Evolutionary conservation across 768 basidiomycete species (phyloP).

Genomic region (Kockovaella imperatae): DNA sequence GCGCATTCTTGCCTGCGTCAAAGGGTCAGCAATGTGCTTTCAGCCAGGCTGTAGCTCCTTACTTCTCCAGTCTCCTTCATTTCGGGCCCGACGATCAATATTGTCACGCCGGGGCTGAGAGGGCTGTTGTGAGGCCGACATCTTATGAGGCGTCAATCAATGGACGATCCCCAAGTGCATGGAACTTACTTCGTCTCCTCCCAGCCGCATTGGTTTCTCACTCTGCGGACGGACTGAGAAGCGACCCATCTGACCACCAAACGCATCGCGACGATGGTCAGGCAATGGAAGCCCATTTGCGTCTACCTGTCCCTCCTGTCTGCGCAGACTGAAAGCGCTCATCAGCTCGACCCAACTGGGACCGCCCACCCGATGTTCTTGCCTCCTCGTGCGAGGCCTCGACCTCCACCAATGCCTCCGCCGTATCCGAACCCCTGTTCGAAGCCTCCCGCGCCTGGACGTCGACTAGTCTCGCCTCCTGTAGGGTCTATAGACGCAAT

Average conservation of each 20-base stretch:
- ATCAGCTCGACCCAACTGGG: not conserved
- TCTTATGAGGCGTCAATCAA: too few relatives aligned
- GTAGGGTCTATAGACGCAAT: conserved; percentile 27
- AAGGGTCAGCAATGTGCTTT: too few relatives aligned
- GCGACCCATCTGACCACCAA: conserved; percentile 25
- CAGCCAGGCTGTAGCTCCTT: too few relatives aligned
- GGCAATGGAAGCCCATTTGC: conserved; percentile 9
- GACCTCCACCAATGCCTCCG: conserved; percentile 29
- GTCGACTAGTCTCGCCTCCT: not conserved
- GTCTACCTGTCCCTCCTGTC: conserved; percentile 12
- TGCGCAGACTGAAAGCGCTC: conserved; percentile 10
- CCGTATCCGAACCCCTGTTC: conserved; percentile 38
- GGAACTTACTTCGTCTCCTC: conserved; percentile 14
- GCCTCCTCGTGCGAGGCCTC: conserved; percentile 17
- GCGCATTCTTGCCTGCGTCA: too few relatives aligned
- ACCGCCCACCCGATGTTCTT: conserved; percentile 26
- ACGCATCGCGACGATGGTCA: conserved; percentile 6
- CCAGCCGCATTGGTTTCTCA: too few relatives aligned
- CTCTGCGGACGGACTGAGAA: conserved; percentile 14
- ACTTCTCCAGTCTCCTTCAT: conserved; percentile 3
- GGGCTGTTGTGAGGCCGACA: not conserved
- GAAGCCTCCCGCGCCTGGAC: conserved; percentile 21
- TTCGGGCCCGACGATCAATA: not conserved
- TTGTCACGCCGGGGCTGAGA: not conserved
- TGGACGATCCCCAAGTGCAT: too few relatives aligned